phyloP scores from a whole-genome alignment of 140 eudicot genomes.

The Senecio squalidus region DNA sequence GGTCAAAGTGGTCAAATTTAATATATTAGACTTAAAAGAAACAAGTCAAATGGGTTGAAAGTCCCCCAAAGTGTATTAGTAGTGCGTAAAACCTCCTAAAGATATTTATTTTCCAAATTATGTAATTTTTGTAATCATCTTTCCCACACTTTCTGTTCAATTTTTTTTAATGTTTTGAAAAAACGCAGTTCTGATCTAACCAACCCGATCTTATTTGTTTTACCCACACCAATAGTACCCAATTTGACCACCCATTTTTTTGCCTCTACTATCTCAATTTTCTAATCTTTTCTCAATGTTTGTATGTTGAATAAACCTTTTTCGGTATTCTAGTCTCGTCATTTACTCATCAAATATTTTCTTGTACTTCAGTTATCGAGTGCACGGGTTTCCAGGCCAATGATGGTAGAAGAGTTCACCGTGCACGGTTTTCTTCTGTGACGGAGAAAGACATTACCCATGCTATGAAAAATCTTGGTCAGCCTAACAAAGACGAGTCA shows the following conservation, averaged over 20 bases:
- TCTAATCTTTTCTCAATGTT: slow-evolving; percentile 3
- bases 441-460: slow-evolving; percentile 75
- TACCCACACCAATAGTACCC: too few species aligned
- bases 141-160: too few species aligned
- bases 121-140: too few species aligned
- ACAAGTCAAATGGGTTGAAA: too few species aligned
- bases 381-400: slow-evolving; percentile 64
- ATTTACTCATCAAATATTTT: slow-evolving; percentile 8
- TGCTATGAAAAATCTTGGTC: slow-evolving; percentile 80
- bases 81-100: neutral
- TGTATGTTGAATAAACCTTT: neutral
- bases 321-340: neutral
- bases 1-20: too few species aligned
- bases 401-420: slow-evolving; percentile 60
- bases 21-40: too few species aligned
- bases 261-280: neutral
- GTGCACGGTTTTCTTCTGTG: slow-evolving; percentile 94
- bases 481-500: slow-evolving; percentile 83
- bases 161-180: too few species aligned
- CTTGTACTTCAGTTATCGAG: slow-evolving; percentile 66
- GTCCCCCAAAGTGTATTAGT: neutral
- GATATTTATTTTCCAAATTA: too few species aligned
- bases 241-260: neutral
- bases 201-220: too few species aligned
- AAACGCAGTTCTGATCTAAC: too few species aligned